These are phyloP conservation scores for Elongisporangium anandrum DNA, from an alignment of 352 stramenopile genomes.

Conservation along the genomic window DNA sequence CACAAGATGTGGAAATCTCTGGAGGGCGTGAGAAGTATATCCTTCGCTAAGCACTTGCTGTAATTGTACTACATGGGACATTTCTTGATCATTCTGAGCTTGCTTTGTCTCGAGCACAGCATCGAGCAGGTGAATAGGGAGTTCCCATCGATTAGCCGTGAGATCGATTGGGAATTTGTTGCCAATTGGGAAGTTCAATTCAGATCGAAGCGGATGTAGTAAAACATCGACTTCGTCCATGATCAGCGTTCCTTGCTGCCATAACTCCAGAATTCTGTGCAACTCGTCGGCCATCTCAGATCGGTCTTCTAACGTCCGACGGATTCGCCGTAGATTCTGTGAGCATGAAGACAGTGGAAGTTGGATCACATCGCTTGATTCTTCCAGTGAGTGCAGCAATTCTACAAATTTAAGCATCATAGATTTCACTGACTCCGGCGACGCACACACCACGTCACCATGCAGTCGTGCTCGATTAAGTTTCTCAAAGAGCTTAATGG, in stretches of 20 bases:
- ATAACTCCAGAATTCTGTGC: conserved; percentile 82
- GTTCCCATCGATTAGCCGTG: conserved; percentile 87
- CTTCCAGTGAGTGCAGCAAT: conserved; percentile 87
- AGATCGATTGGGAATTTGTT: conserved; percentile 91
- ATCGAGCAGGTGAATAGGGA: conserved; percentile 94
- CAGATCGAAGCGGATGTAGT: conserved; percentile 86
- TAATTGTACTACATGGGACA: conserved; percentile 32
- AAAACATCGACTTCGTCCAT: conserved; percentile 94
- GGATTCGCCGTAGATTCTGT: conserved; percentile 70
- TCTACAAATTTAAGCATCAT: conserved; percentile 99
- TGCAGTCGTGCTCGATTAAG: conserved; percentile 88
- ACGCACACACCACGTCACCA: conserved; percentile 97
- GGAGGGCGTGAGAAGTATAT: conserved; percentile 91
- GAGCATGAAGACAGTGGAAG: conserved; percentile 51
- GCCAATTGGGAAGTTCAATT: conserved; percentile 91
- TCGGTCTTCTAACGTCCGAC: conserved; percentile 62
- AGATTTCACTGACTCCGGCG: conserved; percentile 98
- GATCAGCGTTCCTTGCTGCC: conserved; percentile 92
- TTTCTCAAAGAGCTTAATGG: conserved; percentile 71
- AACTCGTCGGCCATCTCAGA: conserved; percentile 91
- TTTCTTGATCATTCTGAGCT: background rate
- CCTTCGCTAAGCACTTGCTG: conserved; percentile 90
- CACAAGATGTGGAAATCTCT: conserved; percentile 97
- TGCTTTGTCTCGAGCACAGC: conserved; percentile 78
- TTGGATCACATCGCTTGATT: conserved; percentile 71